Conservation (phyloP, 768 basidiomycete genomes). For the Boletus vermiculosoides region DNA sequence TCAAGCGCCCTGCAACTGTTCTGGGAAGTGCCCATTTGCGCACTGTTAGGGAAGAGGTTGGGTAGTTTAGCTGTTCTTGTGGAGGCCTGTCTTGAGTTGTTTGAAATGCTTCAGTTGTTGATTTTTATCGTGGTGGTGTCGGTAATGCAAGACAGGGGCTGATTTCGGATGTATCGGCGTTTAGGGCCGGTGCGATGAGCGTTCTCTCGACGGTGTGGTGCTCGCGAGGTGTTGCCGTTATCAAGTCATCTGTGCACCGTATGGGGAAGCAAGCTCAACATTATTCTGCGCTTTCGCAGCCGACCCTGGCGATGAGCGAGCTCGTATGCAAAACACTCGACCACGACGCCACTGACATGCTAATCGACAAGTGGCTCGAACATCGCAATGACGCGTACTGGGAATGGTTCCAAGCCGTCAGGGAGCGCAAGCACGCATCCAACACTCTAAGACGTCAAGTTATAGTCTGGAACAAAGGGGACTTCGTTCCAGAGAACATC, state of each 20-base stretch:
- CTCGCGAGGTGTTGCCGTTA: not conserved
- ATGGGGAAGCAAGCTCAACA: slow-evolving; percentile 30
- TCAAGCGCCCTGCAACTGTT: slow-evolving; percentile 1
- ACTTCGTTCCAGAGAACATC: slow-evolving; percentile 76
- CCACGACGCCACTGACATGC: slow-evolving; percentile 71
- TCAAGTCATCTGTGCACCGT: slow-evolving; percentile 12
- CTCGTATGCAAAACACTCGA: slow-evolving; percentile 76
- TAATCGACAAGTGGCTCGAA: slow-evolving; percentile 84
- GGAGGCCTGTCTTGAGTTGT: not conserved
- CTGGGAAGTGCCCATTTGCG: slow-evolving; percentile 7
- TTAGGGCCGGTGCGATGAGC: slow-evolving; percentile 28
- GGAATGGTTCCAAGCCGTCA: slow-evolving; percentile 72
- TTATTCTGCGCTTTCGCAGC: slow-evolving; percentile 67
- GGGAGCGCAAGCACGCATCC: slow-evolving; percentile 62
- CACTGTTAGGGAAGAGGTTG: slow-evolving; percentile 3
- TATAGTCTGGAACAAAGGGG: slow-evolving; percentile 60
- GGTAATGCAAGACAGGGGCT: slow-evolving; percentile 6
- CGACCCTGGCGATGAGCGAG: slow-evolving; percentile 70
- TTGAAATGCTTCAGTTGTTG: not conserved
- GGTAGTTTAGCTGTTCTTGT: not conserved
- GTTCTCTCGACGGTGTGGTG: not conserved
- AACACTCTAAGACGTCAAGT: slow-evolving; percentile 50
- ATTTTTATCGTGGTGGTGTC: not conserved
- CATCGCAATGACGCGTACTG: slow-evolving; percentile 73
- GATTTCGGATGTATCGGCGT: slow-evolving; percentile 9